Base-by-base conservation (phyloP, 768 basidiomycete genomes). In the Ramaria sp. region DNA sequence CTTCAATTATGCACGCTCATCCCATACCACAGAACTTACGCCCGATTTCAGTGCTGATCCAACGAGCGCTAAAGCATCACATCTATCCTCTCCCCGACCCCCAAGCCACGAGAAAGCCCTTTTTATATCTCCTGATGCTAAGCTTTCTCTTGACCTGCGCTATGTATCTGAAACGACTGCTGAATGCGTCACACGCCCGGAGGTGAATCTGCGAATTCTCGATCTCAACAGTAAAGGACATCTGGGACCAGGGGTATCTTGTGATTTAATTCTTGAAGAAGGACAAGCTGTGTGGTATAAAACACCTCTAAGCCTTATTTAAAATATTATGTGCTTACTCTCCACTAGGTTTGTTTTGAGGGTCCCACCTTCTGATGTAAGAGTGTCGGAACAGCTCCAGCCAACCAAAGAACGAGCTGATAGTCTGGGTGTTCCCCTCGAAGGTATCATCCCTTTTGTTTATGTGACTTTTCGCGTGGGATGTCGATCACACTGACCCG, bases 1-100 rank as follows among this genome's bases (percentile, higher is more conserved):
- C 0, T 99, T 99, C 81, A 86, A 96, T 69, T 99, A 99, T 64
- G 93, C 91, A 0, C 78, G 87, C 12, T 78, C 83, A 49, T 50
- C 74, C 2, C 95, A 98, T 68, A 79, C 75, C 7, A 86, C 87
- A 0, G 67, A 75, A 30, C 73, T 82, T 61, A 61, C 82, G 54
- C 64, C 72, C 17, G 81, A 84, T 63, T 62, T 75, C 64, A 72
- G 78, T 48, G 48, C 74, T 69, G 62, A 70, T 30, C 56, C 60
- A 46, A 42, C 59, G 17, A 53, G 57, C 34, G 45, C 59, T 57
- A 7, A 53, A 50, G 17, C 54, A 51, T 17, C 52, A 57, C 42
- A 57, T 52, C 51, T 59, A 41, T 70, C 54, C 5, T 61, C 60
- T n/a, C 62, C 62, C 22, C 60, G 55, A 49, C 58, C 59, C 4